phyloP scores from a whole-genome alignment of 768 basidiomycete genomes.

The Russula foetens region DNA sequence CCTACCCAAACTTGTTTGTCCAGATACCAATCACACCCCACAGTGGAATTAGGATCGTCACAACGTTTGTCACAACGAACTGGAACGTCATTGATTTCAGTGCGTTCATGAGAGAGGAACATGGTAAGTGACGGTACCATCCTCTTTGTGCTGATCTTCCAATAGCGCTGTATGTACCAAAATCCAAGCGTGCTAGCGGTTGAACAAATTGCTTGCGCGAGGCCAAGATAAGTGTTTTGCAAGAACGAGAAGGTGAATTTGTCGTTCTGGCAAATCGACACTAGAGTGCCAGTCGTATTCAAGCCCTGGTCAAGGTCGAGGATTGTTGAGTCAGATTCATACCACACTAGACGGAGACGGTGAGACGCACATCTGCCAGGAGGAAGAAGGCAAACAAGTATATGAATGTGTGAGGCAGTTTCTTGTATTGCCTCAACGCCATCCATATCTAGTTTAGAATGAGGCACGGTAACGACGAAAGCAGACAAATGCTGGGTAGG shows the following conservation, averaged over 20 bases:
- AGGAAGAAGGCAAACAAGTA: slow-evolving; percentile 73
- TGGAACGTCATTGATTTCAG: slow-evolving; percentile 22
- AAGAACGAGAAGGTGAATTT: slow-evolving; percentile 77
- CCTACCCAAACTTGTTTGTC: slow-evolving; percentile 65
- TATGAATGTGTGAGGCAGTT: slow-evolving; percentile 73
- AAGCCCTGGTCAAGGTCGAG: slow-evolving; percentile 44
- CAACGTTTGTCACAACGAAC: slow-evolving; percentile 72
- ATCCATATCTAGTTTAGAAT: slow-evolving; percentile 54
- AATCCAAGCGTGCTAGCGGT: slow-evolving; percentile 63
- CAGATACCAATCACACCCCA: slow-evolving; percentile 87
- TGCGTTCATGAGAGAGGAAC: background rate
- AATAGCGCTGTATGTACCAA: slow-evolving; percentile 77
- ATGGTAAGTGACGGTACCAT: slow-evolving; percentile 38
- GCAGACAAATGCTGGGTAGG: background rate
- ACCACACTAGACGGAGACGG: background rate
- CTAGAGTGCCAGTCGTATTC: slow-evolving; percentile 70
- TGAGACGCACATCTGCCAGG: slow-evolving; percentile 55
- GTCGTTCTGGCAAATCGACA: slow-evolving; percentile 72
- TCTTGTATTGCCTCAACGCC: slow-evolving; percentile 65
- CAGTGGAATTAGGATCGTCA: slow-evolving; percentile 68
- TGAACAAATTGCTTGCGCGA: slow-evolving; percentile 69
- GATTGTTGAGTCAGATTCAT: background rate
- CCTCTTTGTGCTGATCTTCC: slow-evolving; percentile 71
- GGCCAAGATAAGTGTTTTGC: slow-evolving; percentile 69
- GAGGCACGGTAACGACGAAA: background rate